Conservation (phyloP, 345 rosid genomes). For the Raphanus raphanistrum region DNA sequence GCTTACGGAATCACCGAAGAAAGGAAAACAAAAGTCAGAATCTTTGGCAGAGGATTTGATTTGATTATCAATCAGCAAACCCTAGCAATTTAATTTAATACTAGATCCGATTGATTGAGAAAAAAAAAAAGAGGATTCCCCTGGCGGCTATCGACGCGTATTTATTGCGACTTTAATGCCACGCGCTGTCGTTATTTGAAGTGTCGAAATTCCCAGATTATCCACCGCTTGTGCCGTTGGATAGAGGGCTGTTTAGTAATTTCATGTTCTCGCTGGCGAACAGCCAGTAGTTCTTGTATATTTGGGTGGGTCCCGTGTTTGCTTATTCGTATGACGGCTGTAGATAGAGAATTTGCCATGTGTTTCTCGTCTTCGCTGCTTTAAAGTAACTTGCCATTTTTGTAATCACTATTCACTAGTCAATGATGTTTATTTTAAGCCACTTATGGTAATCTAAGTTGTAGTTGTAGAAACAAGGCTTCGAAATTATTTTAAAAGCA, state of each 20-base stretch:
- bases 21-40: not conserved
- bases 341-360: slow-evolving; percentile 29
- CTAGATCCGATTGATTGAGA: not conserved
- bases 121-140: slow-evolving; percentile 30
- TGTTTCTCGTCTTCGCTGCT: not conserved
- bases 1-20: not conserved
- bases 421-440: not conserved
- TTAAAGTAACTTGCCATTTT: not conserved
- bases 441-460: slow-evolving; percentile 16
- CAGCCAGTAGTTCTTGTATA: slow-evolving; percentile 27
- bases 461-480: no score
- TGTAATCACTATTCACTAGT: slow-evolving; percentile 9
- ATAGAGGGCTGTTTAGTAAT: not conserved
- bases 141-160: slow-evolving; percentile 43
- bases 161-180: not conserved
- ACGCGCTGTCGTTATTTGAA: slow-evolving; percentile 31
- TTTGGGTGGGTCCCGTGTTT: slow-evolving; percentile 23
- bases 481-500: no score
- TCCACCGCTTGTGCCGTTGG: not conserved
- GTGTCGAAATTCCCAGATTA: slow-evolving; percentile 7
- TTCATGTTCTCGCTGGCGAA: slow-evolving; percentile 26
- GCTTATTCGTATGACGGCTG: slow-evolving; percentile 30
- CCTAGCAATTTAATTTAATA: slow-evolving; percentile 37
- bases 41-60: not conserved
- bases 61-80: slow-evolving; percentile 31